Conservation (phyloP, 2,329 filamentous ascomycete genomes). For the Madurella mycetomatis region DNA sequence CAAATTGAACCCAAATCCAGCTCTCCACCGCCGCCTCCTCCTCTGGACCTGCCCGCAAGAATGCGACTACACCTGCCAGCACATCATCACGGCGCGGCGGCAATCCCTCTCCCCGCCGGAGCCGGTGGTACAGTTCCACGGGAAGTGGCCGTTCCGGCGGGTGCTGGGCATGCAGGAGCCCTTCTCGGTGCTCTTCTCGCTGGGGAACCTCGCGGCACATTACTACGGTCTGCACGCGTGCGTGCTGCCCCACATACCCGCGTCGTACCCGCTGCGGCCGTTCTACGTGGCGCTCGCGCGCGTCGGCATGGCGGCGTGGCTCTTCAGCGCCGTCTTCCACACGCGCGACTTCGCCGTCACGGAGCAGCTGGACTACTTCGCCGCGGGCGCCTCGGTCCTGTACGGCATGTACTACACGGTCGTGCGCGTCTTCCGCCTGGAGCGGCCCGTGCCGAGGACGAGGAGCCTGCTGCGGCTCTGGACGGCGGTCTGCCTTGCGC, state of each 20-base stretch:
- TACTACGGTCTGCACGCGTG: constrained; percentile 66
- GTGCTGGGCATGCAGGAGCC: constrained; percentile 93
- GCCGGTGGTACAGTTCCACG: constrained; percentile 86
- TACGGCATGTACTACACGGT: constrained; percentile 87
- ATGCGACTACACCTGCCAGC: constrained; percentile 98
- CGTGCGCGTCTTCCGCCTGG: constrained; percentile 78
- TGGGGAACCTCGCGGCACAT: constrained; percentile 88
- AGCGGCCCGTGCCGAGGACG: constrained; percentile 44
- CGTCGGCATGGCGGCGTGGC: constrained; percentile 78
- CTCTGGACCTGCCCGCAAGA: constrained; percentile 89
- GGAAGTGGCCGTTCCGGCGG: constrained; percentile 96
- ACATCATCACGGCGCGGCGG: constrained; percentile 75
- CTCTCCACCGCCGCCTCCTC: constrained; percentile 77
- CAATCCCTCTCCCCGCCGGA: constrained; percentile 52
- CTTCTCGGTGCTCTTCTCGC: constrained; percentile 85
- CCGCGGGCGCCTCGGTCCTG: constrained; percentile 80
- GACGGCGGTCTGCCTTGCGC: constrained; percentile 64
- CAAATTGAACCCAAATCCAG: constrained; percentile 42
- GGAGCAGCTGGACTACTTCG: constrained; percentile 96
- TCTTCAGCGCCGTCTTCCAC: constrained; percentile 88
- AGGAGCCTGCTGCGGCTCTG: constrained; percentile 62
- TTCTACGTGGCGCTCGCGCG: constrained; percentile 80
- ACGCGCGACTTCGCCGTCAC: constrained; percentile 79
- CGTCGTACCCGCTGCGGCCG: constrained; percentile 67
- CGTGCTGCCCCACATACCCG: constrained; percentile 65